Percentiles rank a stretch among this genome's conserved stretches.
Evolutionary conservation across 2,329 filamentous ascomycete genomes (phyloP).

Genomic region (Aspergillus ustus): DNA sequence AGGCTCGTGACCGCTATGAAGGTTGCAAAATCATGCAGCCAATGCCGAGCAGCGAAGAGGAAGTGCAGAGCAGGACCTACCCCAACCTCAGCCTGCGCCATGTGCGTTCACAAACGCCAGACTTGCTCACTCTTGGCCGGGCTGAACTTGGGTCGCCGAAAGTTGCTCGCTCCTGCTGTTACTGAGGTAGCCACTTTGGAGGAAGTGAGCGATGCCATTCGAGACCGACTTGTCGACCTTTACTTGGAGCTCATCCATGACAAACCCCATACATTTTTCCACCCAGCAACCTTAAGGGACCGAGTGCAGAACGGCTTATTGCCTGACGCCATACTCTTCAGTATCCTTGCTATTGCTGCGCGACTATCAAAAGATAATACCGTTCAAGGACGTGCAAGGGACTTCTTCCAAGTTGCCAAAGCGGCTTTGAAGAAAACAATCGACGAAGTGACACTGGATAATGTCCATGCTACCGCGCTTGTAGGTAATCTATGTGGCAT

Average conservation of each 20-base stretch:
- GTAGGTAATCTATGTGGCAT: conserved; percentile 2
- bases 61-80: neutral
- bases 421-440: conserved; percentile 3
- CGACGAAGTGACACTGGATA: conserved; percentile 7
- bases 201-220: neutral
- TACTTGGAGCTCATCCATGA: neutral
- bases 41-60: neutral
- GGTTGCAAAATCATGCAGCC: neutral
- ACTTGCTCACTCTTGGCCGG: neutral
- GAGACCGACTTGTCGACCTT: neutral
- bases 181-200: neutral
- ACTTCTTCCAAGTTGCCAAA: neutral
- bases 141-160: neutral
- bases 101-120: neutral
- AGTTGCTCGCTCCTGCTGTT: neutral
- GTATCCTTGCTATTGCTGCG: neutral
- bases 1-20: neutral
- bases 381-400: neutral
- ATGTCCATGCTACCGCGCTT: neutral
- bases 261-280: neutral
- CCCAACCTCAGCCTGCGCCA: neutral
- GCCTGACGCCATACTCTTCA: neutral
- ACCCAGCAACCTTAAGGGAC: neutral
- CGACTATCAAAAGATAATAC: neutral
- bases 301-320: neutral